Percentiles rank a stretch among this genome's conserved stretches.
These are phyloP conservation scores for Sarocladiaceae sp. DNA, from an alignment of 2,329 filamentous ascomycete species.

Conservation along the genomic window DNA sequence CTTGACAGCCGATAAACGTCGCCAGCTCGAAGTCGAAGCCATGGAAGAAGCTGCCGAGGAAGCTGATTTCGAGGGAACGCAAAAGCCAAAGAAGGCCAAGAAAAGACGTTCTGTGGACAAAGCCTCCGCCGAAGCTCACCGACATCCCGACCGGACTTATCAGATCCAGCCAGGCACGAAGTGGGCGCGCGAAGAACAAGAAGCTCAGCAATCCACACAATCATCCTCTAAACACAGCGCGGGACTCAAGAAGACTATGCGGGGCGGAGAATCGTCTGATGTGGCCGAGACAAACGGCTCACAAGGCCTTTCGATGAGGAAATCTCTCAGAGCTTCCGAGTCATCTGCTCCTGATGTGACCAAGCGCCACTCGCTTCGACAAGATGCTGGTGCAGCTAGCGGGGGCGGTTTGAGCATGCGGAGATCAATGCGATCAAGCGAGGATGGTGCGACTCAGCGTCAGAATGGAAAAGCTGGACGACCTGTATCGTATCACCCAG, in stretches of 20 bases:
- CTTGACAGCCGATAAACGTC: conserved; percentile 55
- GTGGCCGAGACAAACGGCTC: not conserved
- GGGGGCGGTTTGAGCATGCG: conserved; percentile 20
- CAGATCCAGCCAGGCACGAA: conserved; percentile 31
- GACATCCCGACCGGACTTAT: conserved; percentile 25
- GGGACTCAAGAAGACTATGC: conserved; percentile 43
- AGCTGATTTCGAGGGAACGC: conserved; percentile 23
- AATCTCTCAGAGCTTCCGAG: not conserved
- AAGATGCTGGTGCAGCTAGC: not conserved
- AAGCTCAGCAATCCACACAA: conserved; percentile 10
- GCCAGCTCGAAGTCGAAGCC: conserved; percentile 53
- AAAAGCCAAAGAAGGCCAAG: conserved; percentile 24
- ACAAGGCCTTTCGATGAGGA: not conserved
- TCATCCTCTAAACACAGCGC: conserved; percentile 1
- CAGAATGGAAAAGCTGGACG: conserved; percentile 14
- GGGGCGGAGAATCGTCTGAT: conserved; percentile 24
- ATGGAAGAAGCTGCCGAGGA: conserved; percentile 46
- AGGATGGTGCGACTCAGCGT: conserved; percentile 1
- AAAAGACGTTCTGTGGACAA: conserved; percentile 21
- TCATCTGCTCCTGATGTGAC: not conserved
- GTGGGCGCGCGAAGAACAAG: conserved; percentile 18
- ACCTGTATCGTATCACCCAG: conserved; percentile 25
- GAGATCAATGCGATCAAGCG: conserved; percentile 24
- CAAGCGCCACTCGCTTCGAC: not conserved
- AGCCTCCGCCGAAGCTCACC: conserved; percentile 8